These are phyloP conservation scores for Balakata baccata DNA, from an alignment of 345 rosid species.

Conservation along the genomic window DNA sequence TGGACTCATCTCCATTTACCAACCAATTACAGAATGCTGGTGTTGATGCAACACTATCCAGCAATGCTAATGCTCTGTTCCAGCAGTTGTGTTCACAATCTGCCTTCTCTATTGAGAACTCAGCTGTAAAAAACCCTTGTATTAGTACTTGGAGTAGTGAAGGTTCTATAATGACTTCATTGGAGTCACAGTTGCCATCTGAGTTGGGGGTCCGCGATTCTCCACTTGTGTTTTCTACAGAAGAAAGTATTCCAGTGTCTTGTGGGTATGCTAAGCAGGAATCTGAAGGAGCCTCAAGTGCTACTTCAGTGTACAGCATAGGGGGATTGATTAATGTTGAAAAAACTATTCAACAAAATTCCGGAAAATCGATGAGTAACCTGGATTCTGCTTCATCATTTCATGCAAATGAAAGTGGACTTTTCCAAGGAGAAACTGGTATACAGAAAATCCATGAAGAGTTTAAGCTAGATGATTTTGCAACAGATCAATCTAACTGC, in stretches of 20 bases:
- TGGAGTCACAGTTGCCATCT: slow-evolving; percentile 28
- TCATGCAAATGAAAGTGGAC: slow-evolving; percentile 14
- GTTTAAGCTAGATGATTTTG: slow-evolving; percentile 37
- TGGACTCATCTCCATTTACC: slow-evolving; percentile 12
- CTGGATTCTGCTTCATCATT: slow-evolving; percentile 14
- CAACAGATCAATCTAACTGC: slow-evolving; percentile 43
- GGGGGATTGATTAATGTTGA: slow-evolving; percentile 16
- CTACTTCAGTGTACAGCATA: no score
- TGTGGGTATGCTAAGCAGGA: background rate
- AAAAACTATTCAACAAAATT: background rate
- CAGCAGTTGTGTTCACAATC: slow-evolving; percentile 17
- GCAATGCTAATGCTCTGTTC: slow-evolving; percentile 5
- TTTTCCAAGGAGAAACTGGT: slow-evolving; percentile 25
- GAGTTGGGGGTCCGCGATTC: slow-evolving; percentile 14
- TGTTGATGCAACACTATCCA: slow-evolving; percentile 14
- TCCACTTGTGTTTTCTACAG: background rate
- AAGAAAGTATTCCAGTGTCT: slow-evolving; percentile 2
- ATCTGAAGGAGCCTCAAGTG: no score
- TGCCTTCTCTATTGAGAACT: slow-evolving; percentile 18
- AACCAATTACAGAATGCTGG: slow-evolving; percentile 10
- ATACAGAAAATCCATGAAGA: slow-evolving; percentile 32
- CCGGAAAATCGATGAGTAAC: background rate
- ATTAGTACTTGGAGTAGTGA: slow-evolving; percentile 39
- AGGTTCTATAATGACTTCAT: slow-evolving; percentile 44
- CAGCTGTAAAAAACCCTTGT: slow-evolving; percentile 29